Evolutionary conservation across 768 basidiomycete genomes (phyloP), one percentile per base, ranked within the genome.

Genomic region (Sistotremastrum suecicum): DNA sequence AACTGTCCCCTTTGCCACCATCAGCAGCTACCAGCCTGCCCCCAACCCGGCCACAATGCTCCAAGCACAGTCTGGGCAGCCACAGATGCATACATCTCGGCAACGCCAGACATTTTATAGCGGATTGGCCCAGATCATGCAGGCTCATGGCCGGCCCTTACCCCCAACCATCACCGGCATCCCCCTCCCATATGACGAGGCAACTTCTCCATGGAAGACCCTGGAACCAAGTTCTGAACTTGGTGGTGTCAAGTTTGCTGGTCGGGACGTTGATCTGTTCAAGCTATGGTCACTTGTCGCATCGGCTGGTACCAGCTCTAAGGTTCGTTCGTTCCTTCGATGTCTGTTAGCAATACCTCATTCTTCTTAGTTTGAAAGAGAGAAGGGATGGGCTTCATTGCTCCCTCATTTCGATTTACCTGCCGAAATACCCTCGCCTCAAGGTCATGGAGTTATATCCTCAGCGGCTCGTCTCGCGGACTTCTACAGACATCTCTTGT

Each of bases 191-290:
- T 88, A 76, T 51, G 84, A 89, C 59, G 77, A 74, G 30, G 59
- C 58, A 39, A 69, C 64, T 38, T 77, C 84, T 1, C 70, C 64
- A 20, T 88, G 80, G 78, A 75, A 76, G 55, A 62, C 64, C 44
- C 63, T 89, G 48, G 83, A 87, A 48, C 66, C 72, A 30, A 72
- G 76, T 7, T 52, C 55, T 7, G 81, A 83, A 50, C 52, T 70
- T 7, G 86, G 87, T 33, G 63, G 70, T 37, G 68, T 88, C 59
- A 74, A 75, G 41, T 56, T 89, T 12, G 80, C 76, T 3, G 83
- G 81, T 11, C 80, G 72, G 58, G 83, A 87, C 53, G 63, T 89
- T 39, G 80, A 83, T 57, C 59, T 89, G n/a, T 78, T 81, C 60
- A 81, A 70, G 55, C 62, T 89, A 7, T 88, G 80, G 78, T 68